A percentile compares a stretch with the other conserved stretches of the same genome.
These are phyloP conservation scores for Cucumis melo DNA, from an alignment of 306 rosid species.

Conservation along the genomic window DNA sequence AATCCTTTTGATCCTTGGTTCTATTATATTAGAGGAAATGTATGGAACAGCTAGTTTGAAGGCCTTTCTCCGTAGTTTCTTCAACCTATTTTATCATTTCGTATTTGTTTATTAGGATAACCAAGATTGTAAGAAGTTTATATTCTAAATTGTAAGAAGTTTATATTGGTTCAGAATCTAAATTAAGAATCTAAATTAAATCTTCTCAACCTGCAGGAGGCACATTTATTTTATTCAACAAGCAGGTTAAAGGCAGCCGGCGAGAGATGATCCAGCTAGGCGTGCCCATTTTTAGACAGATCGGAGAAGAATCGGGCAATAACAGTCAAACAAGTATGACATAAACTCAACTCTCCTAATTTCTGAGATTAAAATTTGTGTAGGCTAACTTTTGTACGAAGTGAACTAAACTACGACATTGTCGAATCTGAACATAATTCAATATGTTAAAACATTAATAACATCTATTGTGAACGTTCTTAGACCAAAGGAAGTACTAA, in stretches of 20 bases:
- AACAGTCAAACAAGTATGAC: slow-evolving; percentile 24
- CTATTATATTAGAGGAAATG: background rate
- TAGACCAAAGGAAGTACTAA: background rate
- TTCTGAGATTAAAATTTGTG: background rate
- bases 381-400: background rate
- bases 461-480: background rate
- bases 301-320: slow-evolving; percentile 55
- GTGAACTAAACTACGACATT: background rate
- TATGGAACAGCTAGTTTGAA: background rate
- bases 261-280: slow-evolving; percentile 94
- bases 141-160: background rate
- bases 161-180: background rate
- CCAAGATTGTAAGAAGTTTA: background rate
- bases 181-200: slow-evolving; percentile 12
- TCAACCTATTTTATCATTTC: background rate
- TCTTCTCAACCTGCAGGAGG: slow-evolving; percentile 40
- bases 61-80: background rate
- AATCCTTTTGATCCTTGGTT: background rate
- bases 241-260: slow-evolving; percentile 80
- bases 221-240: slow-evolving; percentile 76
- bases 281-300: slow-evolving; percentile 76
- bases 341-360: background rate
- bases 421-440: background rate
- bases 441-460: background rate
- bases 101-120: background rate